phyloP scores from a whole-genome alignment of 129 eudicot genomes.

The Arctium lappa region DNA sequence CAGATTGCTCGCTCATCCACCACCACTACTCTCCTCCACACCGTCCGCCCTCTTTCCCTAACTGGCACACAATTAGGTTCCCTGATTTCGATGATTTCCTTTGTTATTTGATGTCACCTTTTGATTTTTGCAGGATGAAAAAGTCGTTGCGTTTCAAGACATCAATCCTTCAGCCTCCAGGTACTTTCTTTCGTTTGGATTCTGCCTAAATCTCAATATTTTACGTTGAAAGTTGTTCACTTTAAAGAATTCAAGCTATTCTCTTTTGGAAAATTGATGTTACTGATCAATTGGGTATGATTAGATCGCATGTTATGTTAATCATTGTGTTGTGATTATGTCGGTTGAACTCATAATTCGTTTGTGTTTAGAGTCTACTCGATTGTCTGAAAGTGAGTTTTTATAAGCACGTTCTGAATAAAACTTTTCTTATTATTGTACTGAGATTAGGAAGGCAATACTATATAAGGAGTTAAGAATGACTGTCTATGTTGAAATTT shows the following conservation, averaged over 20 bases:
- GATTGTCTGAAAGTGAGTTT: neutral
- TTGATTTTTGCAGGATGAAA: slow-evolving; percentile 56
- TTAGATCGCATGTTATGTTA: slow-evolving; percentile 4
- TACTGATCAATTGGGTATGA: neutral
- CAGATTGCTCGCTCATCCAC: slow-evolving; percentile 56
- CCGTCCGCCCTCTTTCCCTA: slow-evolving; percentile 30
- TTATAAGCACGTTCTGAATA: neutral
- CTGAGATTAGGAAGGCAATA: neutral
- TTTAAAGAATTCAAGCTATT: neutral
- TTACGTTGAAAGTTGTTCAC: neutral
- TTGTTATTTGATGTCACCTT: neutral
- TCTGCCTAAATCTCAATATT: neutral
- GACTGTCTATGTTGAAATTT: neutral
- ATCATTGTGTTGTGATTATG: neutral
- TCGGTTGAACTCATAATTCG: neutral
- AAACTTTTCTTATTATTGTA: neutral
- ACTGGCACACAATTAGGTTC: neutral
- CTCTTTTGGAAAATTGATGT: neutral
- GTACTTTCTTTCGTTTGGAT: slow-evolving; percentile 19
- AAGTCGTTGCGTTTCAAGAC: slow-evolving; percentile 71
- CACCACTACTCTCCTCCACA: slow-evolving; percentile 55
- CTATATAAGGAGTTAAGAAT: neutral
- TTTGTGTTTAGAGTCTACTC: neutral
- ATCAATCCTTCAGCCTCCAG: slow-evolving; percentile 80
- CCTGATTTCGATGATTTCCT: neutral